phyloP scores from a whole-genome alignment of 768 basidiomycete genomes.

The Boletus barrowsii region DNA sequence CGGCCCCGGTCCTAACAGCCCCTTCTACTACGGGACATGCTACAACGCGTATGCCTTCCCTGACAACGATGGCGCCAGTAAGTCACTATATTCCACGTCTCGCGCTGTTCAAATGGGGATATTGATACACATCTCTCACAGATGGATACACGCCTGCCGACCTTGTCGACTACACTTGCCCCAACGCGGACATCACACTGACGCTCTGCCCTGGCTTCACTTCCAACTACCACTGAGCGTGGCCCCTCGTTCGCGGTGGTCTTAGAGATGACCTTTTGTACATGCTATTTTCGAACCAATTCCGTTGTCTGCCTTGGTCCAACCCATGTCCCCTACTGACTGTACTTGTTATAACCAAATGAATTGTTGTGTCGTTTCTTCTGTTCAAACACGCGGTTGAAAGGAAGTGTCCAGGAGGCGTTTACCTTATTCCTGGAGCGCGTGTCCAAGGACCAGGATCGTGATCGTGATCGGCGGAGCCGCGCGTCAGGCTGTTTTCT shows the following conservation, averaged over 20 bases:
- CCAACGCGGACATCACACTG: constrained; percentile 26
- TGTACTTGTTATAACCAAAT: too few species aligned
- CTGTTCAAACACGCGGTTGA: too few species aligned
- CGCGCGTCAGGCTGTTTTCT: too few species aligned
- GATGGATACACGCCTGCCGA: constrained; percentile 29
- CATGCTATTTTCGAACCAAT: too few species aligned
- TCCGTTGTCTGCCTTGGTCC: too few species aligned
- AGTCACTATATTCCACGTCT: background rate
- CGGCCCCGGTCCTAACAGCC: constrained; percentile 30
- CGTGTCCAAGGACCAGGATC: too few species aligned
- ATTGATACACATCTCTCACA: constrained; percentile 6
- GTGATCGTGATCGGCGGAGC: too few species aligned
- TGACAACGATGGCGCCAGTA: constrained; percentile 32
- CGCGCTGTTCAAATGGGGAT: background rate
- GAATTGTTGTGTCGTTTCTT: too few species aligned
- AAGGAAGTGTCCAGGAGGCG: too few species aligned
- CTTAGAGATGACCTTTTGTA: background rate
- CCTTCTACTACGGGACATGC: constrained; percentile 28
- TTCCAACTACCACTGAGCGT: constrained; percentile 12
- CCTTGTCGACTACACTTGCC: constrained; percentile 28
- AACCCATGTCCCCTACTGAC: too few species aligned
- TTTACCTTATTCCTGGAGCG: too few species aligned
- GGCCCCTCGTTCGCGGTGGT: too few species aligned
- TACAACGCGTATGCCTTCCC: constrained; percentile 33
- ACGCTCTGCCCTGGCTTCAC: constrained; percentile 29